phyloP scores from a whole-genome alignment of 768 basidiomycete species.

The Kondoa malvinella region DNA sequence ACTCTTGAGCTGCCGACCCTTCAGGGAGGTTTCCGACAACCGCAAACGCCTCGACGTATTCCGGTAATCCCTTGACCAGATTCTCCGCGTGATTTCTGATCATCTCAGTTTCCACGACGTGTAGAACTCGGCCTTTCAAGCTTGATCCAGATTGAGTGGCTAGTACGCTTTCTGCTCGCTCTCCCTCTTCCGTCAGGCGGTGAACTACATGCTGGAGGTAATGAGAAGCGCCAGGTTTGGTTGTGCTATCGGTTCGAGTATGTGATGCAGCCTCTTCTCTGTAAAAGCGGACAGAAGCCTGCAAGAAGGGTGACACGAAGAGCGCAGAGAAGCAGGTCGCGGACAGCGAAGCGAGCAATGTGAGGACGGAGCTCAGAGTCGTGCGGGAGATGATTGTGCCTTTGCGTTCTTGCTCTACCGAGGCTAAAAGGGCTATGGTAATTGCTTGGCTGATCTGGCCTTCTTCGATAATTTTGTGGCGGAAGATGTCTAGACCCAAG shows the following conservation, averaged over 20 bases:
- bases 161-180: conserved; percentile 9
- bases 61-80: conserved; percentile 37
- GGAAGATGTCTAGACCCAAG: conserved; percentile 45
- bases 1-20: conserved; percentile 36
- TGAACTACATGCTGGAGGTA: conserved; percentile 46
- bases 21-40: conserved; percentile 39
- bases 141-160: background rate
- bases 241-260: conserved; percentile 47
- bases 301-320: conserved; percentile 61
- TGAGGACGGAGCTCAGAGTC: conserved; percentile 46
- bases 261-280: conserved; percentile 42
- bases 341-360: conserved; percentile 22
- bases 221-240: conserved; percentile 28
- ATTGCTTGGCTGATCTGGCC: conserved; percentile 37
- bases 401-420: conserved; percentile 50
- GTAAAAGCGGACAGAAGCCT: conserved; percentile 62
- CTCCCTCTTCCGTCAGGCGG: conserved; percentile 64
- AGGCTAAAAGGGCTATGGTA: conserved; percentile 37
- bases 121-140: conserved; percentile 35
- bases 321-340: conserved; percentile 55
- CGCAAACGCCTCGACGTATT: conserved; percentile 31
- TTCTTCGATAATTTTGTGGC: conserved; percentile 40
- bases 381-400: conserved; percentile 80
- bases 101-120: conserved; percentile 44
- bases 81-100: conserved; percentile 37